Evolutionary conservation across 75 land plant species (phyloP).

Genomic region (Picea sitchensis): DNA sequence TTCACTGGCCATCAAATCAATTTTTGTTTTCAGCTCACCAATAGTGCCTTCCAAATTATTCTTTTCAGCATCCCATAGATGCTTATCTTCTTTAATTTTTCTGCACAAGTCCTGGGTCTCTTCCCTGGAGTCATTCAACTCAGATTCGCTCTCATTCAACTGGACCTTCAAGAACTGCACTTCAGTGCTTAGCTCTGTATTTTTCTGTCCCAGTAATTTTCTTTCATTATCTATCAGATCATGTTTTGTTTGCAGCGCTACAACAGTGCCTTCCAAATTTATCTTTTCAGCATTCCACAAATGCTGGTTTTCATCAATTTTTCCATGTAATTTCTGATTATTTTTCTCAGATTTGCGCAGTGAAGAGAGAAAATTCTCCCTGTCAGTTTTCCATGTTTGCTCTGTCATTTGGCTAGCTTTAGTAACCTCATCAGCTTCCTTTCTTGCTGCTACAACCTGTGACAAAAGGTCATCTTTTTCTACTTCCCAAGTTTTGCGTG

Average conservation of each 20-base stretch:
- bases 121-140: background rate
- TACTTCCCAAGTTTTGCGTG: background rate
- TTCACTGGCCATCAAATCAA: background rate
- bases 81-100: background rate
- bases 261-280: background rate
- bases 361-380: background rate
- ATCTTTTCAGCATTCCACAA: background rate
- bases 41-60: background rate
- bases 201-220: background rate
- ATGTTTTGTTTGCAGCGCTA: background rate
- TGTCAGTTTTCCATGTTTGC: background rate
- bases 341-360: background rate
- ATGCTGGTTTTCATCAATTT: background rate
- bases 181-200: background rate
- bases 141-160: background rate
- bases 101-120: background rate
- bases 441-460: background rate
- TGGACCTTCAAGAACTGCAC: background rate
- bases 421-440: background rate
- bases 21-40: background rate
- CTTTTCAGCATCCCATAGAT: background rate
- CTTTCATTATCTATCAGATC: too few species aligned
- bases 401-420: background rate
- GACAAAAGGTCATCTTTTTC: constrained; percentile 1
- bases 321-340: background rate